Percentiles rank a stretch among this genome's conserved stretches.
Evolutionary conservation across 768 basidiomycete genomes (phyloP).

Genomic region (Lentinula sp.): DNA sequence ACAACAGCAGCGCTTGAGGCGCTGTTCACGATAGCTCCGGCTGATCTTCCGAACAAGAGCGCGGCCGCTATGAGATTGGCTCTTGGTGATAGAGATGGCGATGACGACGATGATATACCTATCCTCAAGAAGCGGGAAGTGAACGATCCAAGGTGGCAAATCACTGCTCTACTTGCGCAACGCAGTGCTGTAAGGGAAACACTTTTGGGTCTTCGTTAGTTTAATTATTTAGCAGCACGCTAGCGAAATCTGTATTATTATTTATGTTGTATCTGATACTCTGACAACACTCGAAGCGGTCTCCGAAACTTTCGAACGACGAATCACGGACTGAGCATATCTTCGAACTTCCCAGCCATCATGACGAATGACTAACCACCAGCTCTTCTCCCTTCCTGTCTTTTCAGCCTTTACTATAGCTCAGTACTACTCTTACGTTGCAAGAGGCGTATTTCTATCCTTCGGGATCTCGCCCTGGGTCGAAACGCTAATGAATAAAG

Average conservation of each 20-base stretch:
- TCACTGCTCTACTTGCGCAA: constrained; percentile 68
- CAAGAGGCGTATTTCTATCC: too few relatives aligned
- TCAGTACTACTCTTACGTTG: too few relatives aligned
- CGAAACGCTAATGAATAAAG: too few relatives aligned
- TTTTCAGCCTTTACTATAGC: too few relatives aligned
- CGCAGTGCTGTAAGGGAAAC: constrained; percentile 49
- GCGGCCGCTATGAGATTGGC: constrained; percentile 72
- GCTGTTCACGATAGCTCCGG: constrained; percentile 69
- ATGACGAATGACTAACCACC: too few relatives aligned
- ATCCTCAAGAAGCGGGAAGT: constrained; percentile 49
- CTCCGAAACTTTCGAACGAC: too few relatives aligned
- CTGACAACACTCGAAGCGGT: background rate
- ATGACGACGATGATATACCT: constrained; percentile 42
- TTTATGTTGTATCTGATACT: background rate
- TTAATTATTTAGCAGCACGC: background rate
- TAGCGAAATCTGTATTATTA: background rate
- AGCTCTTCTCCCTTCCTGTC: too few relatives aligned
- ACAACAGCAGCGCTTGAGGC: constrained; percentile 70
- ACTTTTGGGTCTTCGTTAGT: background rate
- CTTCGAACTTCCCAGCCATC: too few relatives aligned
- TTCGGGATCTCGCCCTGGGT: too few relatives aligned
- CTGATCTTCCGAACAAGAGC: constrained; percentile 72
- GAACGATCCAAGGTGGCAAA: constrained; percentile 65
- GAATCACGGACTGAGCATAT: too few relatives aligned
- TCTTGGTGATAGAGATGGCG: constrained; percentile 40